Evolutionary conservation across 106 monocot species (phyloP), one percentile per base, ranked within the genome.

Genomic region (Posidonia australis): DNA sequence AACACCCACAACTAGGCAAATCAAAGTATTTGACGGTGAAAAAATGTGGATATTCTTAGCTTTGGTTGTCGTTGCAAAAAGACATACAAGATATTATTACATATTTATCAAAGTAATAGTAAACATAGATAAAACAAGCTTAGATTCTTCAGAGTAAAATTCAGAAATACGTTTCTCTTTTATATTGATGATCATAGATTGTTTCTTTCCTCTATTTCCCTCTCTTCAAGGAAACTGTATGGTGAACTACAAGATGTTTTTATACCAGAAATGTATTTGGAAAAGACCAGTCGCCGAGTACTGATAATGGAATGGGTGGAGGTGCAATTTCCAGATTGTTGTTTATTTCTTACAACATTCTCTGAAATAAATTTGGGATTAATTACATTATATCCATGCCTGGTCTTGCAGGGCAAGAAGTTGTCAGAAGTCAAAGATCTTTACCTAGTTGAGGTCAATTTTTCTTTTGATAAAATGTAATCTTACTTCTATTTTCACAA

Each of bases 221-320:
- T 60, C 13, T n/a, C 16, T 60, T 29, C 22, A n/a, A 96, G 96
- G 74, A 69, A 84, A 71, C 80, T 96, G 19, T 96, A 90, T 76
- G 96, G 96, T 58, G 62, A 77, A 30, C 62, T 84, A 12, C 80
- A 59, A 54, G 86, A 96, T 80, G 82, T 96, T 59, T 73, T 87
- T 32, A 78, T 96, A 23, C 96, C 96, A 53, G 80, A 96, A 63
- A 96, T 96, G 84, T 84, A 87, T 78, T 66, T 77, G 26, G 89
- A 90, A 9, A 71, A 60, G 47, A 87, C 77, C 44, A 96, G 84
- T 70, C 80, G 70, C 12, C 76, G 84, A 58, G 87, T 96, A 45
- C 84, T 96, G 46, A 61, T 87, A 25, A 96, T 90, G 96, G 96
- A 96, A 79, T 96, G 96, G 96, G 75, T 90, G 46, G 96, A 96